Conservation (phyloP, 495 filamentous ascomycete species). For the Aspergillus mulundensis region DNA sequence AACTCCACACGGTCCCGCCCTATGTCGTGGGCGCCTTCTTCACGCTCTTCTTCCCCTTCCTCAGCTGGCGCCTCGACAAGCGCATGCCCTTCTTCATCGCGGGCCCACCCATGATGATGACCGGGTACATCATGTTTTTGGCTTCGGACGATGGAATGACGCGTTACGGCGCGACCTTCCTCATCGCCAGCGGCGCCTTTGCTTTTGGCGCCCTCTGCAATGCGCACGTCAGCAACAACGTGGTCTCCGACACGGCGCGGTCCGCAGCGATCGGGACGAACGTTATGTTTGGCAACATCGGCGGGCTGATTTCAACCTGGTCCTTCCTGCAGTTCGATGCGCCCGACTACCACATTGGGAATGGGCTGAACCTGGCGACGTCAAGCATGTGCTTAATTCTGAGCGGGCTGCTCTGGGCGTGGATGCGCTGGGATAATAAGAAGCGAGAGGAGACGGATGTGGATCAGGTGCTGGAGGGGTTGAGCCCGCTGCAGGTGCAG, state of each 20-base stretch:
- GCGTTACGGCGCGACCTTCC: conserved; percentile 69
- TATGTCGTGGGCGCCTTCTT: conserved; percentile 68
- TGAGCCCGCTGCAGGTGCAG: conserved; percentile 54
- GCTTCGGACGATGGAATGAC: conserved; percentile 47
- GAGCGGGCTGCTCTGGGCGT: conserved; percentile 43
- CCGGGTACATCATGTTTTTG: conserved; percentile 71
- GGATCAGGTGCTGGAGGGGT: conserved; percentile 50
- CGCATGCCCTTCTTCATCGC: conserved; percentile 46
- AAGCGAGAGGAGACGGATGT: conserved; percentile 50
- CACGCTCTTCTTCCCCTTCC: conserved; percentile 55
- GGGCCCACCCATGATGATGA: conserved; percentile 53
- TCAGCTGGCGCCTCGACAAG: conserved; percentile 56
- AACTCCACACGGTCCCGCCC: conserved; percentile 68
- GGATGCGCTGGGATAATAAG: conserved; percentile 64
- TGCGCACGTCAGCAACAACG: conserved; percentile 64
- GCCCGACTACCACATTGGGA: conserved; percentile 68
- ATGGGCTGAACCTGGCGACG: conserved; percentile 68
- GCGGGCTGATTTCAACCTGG: conserved; percentile 70
- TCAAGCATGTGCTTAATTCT: conserved; percentile 49
- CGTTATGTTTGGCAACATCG: conserved; percentile 71
- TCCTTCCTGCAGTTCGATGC: conserved; percentile 59
- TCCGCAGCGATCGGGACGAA: conserved; percentile 60
- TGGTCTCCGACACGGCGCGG: conserved; percentile 65
- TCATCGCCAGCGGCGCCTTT: conserved; percentile 57
- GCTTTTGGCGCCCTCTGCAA: conserved; percentile 59